Percentiles rank a stretch among this genome's conserved stretches.
Evolutionary conservation across 257 asterid genomes (phyloP).

Genomic region (Solanum lignicaule): DNA sequence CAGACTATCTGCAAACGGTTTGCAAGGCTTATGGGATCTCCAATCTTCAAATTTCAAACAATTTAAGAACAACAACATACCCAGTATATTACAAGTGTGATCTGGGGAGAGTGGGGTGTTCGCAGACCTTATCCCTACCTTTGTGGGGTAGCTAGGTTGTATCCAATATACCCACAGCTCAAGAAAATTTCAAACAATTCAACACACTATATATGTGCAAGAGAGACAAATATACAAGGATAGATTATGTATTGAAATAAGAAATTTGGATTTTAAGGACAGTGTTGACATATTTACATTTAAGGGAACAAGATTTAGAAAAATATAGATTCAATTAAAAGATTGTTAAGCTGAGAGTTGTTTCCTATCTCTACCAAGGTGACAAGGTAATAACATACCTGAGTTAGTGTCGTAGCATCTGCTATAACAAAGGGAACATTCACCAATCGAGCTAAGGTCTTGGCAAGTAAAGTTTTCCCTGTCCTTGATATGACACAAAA

Average conservation of each 20-base stretch:
- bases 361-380: not conserved
- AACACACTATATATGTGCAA: not conserved
- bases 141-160: not conserved
- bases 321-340: not conserved
- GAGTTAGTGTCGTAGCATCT: conserved; percentile 98
- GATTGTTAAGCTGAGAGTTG: not conserved
- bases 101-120: not conserved
- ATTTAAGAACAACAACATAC: not conserved
- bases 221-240: not conserved
- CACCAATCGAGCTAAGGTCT: conserved; percentile 93
- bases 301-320: not conserved
- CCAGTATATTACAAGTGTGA: not conserved
- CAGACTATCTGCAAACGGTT: not conserved
- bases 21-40: not conserved
- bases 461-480: conserved; percentile 99
- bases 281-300: not conserved
- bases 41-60: not conserved
- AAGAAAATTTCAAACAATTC: not conserved
- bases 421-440: conserved; percentile 98
- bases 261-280: not conserved
- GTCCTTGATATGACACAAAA: conserved; percentile 65
- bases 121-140: not conserved
- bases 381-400: conserved; percentile 42
- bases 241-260: not conserved
- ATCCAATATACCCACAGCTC: not conserved